A percentile compares a stretch with the other conserved stretches of the same genome.
Conservation (phyloP, 2,329 filamentous ascomycete species). For the Hirsutella thompsonii region DNA sequence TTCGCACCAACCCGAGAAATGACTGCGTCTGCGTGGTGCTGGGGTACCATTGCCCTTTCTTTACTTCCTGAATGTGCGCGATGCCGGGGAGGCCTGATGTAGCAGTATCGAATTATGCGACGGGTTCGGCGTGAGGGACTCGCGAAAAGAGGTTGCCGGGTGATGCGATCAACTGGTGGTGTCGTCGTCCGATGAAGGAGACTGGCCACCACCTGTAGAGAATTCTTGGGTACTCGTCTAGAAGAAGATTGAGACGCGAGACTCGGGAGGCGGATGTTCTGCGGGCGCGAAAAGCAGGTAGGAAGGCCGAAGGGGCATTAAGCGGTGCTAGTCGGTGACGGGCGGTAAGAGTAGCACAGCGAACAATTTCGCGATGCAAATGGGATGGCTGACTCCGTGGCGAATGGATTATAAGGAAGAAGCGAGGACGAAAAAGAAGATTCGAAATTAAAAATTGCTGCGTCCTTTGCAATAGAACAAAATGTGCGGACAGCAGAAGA, state of each 20-base stretch:
- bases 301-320: too few relatives aligned
- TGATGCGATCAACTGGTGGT: neutral
- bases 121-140: neutral
- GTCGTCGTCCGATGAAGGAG: slow-evolving; percentile 1
- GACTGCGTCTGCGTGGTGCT: neutral
- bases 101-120: neutral
- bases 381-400: too few relatives aligned
- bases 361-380: too few relatives aligned
- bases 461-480: neutral
- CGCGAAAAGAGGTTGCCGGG: neutral
- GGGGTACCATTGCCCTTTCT: neutral
- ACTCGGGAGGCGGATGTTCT: neutral
- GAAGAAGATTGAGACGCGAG: neutral
- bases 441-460: too few relatives aligned
- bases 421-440: too few relatives aligned
- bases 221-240: neutral
- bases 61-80: neutral
- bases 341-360: too few relatives aligned
- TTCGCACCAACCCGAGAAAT: neutral
- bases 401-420: too few relatives aligned
- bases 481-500: neutral
- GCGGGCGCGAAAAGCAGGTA: neutral
- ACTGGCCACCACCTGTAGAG: neutral
- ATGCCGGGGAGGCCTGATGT: neutral
- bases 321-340: too few relatives aligned